Percentiles rank a stretch among this genome's conserved stretches.
Evolutionary conservation across 352 stramenopile genomes (phyloP).

Genomic region (Elongisporangium senticosum): DNA sequence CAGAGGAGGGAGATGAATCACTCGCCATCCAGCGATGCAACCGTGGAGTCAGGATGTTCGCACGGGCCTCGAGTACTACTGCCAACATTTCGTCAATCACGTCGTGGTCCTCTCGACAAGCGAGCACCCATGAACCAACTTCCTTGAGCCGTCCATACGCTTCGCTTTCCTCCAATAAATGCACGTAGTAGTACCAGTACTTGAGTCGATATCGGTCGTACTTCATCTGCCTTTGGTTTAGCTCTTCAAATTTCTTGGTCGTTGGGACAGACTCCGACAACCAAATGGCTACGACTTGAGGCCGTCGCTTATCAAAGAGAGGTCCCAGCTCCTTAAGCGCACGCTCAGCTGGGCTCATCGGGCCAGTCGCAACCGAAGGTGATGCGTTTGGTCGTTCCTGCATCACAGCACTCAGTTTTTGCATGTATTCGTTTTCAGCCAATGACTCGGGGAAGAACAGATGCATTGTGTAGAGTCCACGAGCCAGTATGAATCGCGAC

Average conservation of each 20-base stretch:
- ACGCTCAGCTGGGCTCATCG: slow-evolving; percentile 24
- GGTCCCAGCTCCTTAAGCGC: slow-evolving; percentile 50
- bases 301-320: slow-evolving; percentile 61
- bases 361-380: slow-evolving; percentile 1
- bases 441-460: slow-evolving; percentile 10
- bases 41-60: slow-evolving; percentile 23
- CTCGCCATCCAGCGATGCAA: neutral
- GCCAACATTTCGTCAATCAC: slow-evolving; percentile 73
- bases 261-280: slow-evolving; percentile 63
- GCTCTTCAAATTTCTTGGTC: slow-evolving; percentile 73
- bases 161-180: slow-evolving; percentile 39
- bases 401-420: neutral
- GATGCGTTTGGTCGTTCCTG: neutral
- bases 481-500: slow-evolving; percentile 53
- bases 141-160: slow-evolving; percentile 64
- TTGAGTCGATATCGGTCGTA: slow-evolving; percentile 75
- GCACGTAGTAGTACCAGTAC: slow-evolving; percentile 67
- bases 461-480: slow-evolving; percentile 45
- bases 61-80: slow-evolving; percentile 36
- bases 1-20: neutral
- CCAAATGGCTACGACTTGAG: slow-evolving; percentile 67
- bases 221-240: slow-evolving; percentile 81
- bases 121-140: slow-evolving; percentile 57
- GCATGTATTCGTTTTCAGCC: neutral
- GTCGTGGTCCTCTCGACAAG: slow-evolving; percentile 81